phyloP scores from a whole-genome alignment of 1,139 yeast genomes.

The Wickerhamomyces sp. region DNA sequence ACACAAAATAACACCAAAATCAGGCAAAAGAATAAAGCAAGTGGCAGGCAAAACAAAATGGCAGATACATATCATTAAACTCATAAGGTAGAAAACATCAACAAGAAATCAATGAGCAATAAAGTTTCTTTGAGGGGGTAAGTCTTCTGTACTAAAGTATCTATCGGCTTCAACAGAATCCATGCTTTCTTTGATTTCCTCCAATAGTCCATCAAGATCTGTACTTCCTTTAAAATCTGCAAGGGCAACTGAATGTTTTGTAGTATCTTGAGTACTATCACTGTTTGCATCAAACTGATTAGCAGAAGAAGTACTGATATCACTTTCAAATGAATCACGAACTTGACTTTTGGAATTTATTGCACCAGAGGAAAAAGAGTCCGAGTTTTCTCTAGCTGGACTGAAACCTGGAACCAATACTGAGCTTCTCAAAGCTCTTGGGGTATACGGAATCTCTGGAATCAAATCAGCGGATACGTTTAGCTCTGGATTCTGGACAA shows the following conservation, averaged over 20 bases:
- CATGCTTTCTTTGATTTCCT: constrained; percentile 20
- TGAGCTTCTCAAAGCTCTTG: constrained; percentile 11
- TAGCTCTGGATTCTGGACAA: too few species aligned
- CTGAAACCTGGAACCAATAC: background rate
- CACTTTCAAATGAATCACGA: constrained; percentile 15
- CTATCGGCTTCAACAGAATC: constrained; percentile 4
- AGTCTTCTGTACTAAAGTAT: constrained; percentile 5
- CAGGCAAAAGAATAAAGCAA: too few species aligned
- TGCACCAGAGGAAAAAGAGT: background rate
- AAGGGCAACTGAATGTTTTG: constrained; percentile 3
- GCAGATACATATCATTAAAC: too few species aligned
- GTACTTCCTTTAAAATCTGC: constrained; percentile 3
- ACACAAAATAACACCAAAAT: too few species aligned
- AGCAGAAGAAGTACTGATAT: constrained; percentile 6
- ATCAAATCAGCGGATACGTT: constrained; percentile 10
- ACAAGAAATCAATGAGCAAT: too few species aligned
- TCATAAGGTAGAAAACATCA: too few species aligned
- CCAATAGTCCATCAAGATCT: constrained; percentile 17
- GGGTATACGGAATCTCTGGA: constrained; percentile 21
- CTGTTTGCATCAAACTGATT: constrained; percentile 6
- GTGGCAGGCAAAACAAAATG: too few species aligned
- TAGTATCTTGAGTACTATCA: constrained; percentile 14
- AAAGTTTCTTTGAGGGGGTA: too few species aligned
- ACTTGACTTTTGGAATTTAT: constrained; percentile 3
- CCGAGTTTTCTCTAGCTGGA: background rate